Evolutionary conservation across 2,329 filamentous ascomycete species (phyloP), one percentile per base, ranked within the genome.

Genomic region (Epichloe scottii): DNA sequence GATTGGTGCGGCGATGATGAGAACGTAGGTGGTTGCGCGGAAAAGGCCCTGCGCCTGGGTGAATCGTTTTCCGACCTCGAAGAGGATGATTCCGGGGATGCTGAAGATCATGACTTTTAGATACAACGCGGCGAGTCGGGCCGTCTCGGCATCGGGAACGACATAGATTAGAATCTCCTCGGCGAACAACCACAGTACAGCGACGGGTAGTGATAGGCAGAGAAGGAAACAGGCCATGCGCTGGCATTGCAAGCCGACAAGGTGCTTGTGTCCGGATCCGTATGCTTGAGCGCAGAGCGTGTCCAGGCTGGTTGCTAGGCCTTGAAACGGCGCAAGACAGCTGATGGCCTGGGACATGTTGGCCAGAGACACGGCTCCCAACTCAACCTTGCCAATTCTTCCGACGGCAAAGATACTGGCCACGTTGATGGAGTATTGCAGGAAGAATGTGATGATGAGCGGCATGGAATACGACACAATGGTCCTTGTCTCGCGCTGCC

Each of bases 221-320:
- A 85, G 83, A 3, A 93, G 75, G 62, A 93, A 90, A 62, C 75
- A 85, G 1, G 87, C 73, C 87, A 91, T 91, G 51, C 87, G 77
- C 68, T 93, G 86, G 55, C 88, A 76, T 60, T 93, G 87, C 50
- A 93, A 66, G 2, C 87, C 87, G 11, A 97, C 91, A 5, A 97
- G 78, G 58, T 90, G 86, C 63, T 86, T 94, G 64, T 85, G 86
- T 0, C 91, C 91, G 0, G 87, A 94, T 2, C 93, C 91, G 63
- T 94, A 97, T 0, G 93, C 91, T 67, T 97, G 91, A 0, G 91
- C 81, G 65, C 91, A 96, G 2, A 97, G 80, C 0, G 91, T 97
- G 67, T 97, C 91, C 38, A 97, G 74, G 56, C 85, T 88, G 4
- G 91, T 97, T 1, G 89, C 85, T 14, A 97, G 75, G n/a, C 89